Evolutionary conservation across 2,329 filamentous ascomycete genomes (phyloP).

Genomic region (Phyllosticta capitalensis): DNA sequence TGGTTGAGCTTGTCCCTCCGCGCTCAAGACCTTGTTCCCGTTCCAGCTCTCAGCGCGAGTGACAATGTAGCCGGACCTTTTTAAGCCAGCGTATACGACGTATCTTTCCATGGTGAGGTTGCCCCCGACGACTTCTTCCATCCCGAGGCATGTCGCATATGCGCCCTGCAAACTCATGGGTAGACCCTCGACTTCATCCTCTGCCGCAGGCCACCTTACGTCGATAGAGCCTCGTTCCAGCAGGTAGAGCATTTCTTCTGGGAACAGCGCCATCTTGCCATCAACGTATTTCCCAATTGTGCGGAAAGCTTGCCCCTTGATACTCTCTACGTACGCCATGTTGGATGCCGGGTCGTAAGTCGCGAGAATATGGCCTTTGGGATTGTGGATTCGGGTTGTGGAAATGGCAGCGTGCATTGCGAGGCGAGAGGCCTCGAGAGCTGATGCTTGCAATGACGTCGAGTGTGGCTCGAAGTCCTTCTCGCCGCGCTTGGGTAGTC

Average conservation of each 20-base stretch:
- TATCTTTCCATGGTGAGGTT: conserved; percentile 66
- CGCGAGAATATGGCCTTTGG: conserved; percentile 56
- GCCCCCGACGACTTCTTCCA: conserved; percentile 43
- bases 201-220: conserved; percentile 63
- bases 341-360: conserved; percentile 61
- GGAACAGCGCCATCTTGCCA: conserved; percentile 66
- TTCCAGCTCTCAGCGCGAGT: conserved; percentile 53
- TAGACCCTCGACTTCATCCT: conserved; percentile 42
- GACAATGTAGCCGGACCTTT: conserved; percentile 72
- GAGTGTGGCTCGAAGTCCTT: conserved; percentile 96
- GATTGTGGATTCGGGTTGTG: conserved; percentile 64
- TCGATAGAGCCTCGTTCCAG: conserved; percentile 82
- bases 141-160: conserved; percentile 73
- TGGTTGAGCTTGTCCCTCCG: background rate
- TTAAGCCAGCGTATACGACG: conserved; percentile 78
- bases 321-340: conserved; percentile 55
- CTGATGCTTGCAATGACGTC: conserved; percentile 67
- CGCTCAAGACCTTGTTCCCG: conserved; percentile 16
- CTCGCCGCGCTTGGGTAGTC: conserved; percentile 79
- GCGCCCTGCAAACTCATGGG: conserved; percentile 86
- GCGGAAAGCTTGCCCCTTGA: conserved; percentile 62
- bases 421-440: conserved; percentile 68
- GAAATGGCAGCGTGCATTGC: conserved; percentile 85
- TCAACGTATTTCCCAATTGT: conserved; percentile 56
- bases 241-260: conserved; percentile 84